Evolutionary conservation across 2,329 filamentous ascomycete genomes (phyloP).

Genomic region (Diplodia mutila): DNA sequence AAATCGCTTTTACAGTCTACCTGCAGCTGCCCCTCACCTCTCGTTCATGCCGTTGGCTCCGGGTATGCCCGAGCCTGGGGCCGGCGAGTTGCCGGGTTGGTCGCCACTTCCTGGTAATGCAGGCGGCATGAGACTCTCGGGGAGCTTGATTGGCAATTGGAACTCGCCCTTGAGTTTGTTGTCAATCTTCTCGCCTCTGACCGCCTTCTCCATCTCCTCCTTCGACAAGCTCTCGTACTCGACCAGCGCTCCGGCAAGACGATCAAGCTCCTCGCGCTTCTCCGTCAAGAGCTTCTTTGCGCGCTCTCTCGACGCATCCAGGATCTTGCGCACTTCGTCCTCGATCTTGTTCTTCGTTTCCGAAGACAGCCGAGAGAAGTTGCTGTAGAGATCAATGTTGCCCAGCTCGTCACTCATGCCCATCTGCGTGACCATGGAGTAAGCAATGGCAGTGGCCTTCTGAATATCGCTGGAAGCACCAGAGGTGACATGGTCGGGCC

Average conservation of each 20-base stretch:
- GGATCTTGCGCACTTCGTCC: slow-evolving; percentile 78
- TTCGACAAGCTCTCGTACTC: slow-evolving; percentile 92
- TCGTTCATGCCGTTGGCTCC: slow-evolving; percentile 21
- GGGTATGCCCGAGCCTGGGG: slow-evolving; percentile 16
- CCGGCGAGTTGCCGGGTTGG: slow-evolving; percentile 14
- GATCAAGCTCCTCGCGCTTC: slow-evolving; percentile 82
- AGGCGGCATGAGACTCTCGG: slow-evolving; percentile 48
- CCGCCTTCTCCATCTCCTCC: slow-evolving; percentile 87
- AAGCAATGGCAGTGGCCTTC: slow-evolving; percentile 78
- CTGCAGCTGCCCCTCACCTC: slow-evolving; percentile 20
- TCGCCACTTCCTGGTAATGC: slow-evolving; percentile 23
- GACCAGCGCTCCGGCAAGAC: slow-evolving; percentile 84
- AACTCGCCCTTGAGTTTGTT: slow-evolving; percentile 59
- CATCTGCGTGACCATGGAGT: slow-evolving; percentile 82
- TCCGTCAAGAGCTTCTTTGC: slow-evolving; percentile 71
- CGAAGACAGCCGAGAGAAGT: slow-evolving; percentile 80
- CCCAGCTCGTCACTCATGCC: slow-evolving; percentile 90
- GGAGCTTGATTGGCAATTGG: slow-evolving; percentile 68
- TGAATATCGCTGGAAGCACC: slow-evolving; percentile 85
- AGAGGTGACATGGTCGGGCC: slow-evolving; percentile 86
- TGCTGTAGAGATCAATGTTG: slow-evolving; percentile 82
- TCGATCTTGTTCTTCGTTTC: slow-evolving; percentile 89
- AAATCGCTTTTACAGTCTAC: not conserved
- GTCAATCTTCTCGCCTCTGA: slow-evolving; percentile 80
- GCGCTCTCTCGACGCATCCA: slow-evolving; percentile 79